Percentiles rank a stretch among this genome's conserved stretches.
phyloP scores from a whole-genome alignment of 1,139 yeast genomes.

The Pichia inconspicua region DNA sequence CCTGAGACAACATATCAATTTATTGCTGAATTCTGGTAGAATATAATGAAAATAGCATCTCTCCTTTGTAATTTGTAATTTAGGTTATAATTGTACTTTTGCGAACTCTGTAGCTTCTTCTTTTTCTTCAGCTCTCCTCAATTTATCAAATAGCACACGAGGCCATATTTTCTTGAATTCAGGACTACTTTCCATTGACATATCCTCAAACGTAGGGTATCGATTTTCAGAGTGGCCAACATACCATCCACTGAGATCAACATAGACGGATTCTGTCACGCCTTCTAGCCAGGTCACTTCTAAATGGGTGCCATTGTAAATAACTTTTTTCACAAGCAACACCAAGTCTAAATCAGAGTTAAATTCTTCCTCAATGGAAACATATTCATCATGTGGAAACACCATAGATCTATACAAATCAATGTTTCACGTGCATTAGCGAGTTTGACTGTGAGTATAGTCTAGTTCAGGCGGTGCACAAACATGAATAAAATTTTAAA shows the following conservation, averaged over 20 bases:
- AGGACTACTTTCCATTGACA: constrained; percentile 17
- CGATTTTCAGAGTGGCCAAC: neutral
- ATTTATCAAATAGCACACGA: constrained; percentile 8
- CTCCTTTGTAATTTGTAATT: neutral
- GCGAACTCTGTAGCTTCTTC: neutral
- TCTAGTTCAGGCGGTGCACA: no score
- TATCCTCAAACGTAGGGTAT: constrained; percentile 25
- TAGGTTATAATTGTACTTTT: neutral
- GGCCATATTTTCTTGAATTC: constrained; percentile 18
- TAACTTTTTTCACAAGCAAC: constrained; percentile 5
- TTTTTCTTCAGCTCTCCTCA: constrained; percentile 9
- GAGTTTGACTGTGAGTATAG: no score
- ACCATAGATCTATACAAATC: neutral
- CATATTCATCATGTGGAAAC: constrained; percentile 2
- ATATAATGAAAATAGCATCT: constrained; percentile 28
- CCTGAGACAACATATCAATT: constrained; percentile 67
- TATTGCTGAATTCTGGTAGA: constrained; percentile 51
- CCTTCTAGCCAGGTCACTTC: constrained; percentile 9
- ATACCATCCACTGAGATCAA: constrained; percentile 23
- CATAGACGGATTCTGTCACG: constrained; percentile 6
- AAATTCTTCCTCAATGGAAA: constrained; percentile 2
- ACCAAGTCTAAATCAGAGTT: constrained; percentile 5
- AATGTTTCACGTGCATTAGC: no score
- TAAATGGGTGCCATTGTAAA: neutral
- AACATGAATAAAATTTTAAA: no score